Percentiles rank a stretch among this genome's conserved stretches.
These are phyloP conservation scores for Aspergillus melleus DNA, from an alignment of 2,329 filamentous ascomycete species.

Conservation along the genomic window DNA sequence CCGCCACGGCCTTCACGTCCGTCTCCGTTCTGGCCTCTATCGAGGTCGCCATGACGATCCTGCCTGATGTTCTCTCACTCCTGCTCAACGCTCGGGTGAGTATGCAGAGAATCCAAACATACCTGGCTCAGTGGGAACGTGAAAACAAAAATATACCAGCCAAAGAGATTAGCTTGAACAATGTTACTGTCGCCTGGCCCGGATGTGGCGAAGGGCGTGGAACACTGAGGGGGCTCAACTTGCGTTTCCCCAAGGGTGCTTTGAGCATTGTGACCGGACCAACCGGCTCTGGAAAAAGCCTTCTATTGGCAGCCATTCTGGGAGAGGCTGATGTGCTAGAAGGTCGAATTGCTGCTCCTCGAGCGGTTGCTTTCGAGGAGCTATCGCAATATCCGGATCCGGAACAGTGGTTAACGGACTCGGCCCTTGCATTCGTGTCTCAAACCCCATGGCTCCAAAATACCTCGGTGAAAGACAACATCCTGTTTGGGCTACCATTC, in stretches of 20 bases:
- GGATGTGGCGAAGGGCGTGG: constrained; percentile 73
- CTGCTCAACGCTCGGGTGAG: constrained; percentile 69
- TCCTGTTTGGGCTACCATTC: constrained; percentile 69
- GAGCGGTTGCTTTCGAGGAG: constrained; percentile 51
- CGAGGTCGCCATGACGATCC: constrained; percentile 65
- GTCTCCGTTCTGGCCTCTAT: constrained; percentile 70
- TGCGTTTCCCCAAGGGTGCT: constrained; percentile 69
- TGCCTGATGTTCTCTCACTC: constrained; percentile 71
- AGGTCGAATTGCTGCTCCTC: constrained; percentile 56
- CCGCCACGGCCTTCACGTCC: constrained; percentile 74
- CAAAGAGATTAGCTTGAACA: constrained; percentile 61
- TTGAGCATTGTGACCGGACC: constrained; percentile 73
- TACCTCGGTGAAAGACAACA: constrained; percentile 71
- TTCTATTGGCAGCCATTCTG: constrained; percentile 69
- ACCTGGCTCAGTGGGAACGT: constrained; percentile 55
- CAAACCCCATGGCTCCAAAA: constrained; percentile 83
- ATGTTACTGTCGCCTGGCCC: constrained; percentile 66
- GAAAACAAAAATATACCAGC: constrained; percentile 55
- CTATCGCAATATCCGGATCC: constrained; percentile 32
- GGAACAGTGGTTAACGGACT: constrained; percentile 64
- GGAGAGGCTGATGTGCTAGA: constrained; percentile 69
- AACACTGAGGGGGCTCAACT: constrained; percentile 61
- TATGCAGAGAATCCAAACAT: constrained; percentile 63
- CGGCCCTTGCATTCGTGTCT: constrained; percentile 68
- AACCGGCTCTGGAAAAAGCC: constrained; percentile 73